These are phyloP conservation scores for Coemansia sp. DNA, from an alignment of 192 early-diverging fungal genomes.

Conservation along the genomic window DNA sequence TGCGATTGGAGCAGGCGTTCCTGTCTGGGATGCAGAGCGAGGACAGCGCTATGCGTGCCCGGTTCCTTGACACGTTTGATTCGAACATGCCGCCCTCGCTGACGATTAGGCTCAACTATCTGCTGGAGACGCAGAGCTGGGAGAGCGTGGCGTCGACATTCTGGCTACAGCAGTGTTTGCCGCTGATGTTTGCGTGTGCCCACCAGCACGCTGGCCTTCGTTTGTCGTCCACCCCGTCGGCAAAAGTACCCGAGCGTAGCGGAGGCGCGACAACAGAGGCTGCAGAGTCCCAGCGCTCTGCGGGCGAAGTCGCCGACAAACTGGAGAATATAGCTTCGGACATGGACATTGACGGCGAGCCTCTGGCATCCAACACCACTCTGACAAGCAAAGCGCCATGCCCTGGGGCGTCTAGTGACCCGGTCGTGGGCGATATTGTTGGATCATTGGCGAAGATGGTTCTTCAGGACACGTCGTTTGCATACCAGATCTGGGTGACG, in stretches of 20 bases:
- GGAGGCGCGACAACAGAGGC: too few species aligned
- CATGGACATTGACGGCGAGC: slow-evolving; percentile 20
- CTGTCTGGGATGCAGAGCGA: slow-evolving; percentile 79
- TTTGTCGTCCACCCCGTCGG: too few species aligned
- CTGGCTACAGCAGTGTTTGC: slow-evolving; percentile 90
- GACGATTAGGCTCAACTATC: slow-evolving; percentile 76
- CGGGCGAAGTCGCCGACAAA: slow-evolving; percentile 1
- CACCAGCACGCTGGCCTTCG: slow-evolving; percentile 29
- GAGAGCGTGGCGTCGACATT: slow-evolving; percentile 77
- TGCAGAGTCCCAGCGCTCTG: neutral
- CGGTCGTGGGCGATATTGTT: slow-evolving; percentile 33
- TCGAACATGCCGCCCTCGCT: slow-evolving; percentile 64
- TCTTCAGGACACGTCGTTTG: slow-evolving; percentile 59
- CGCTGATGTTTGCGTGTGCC: slow-evolving; percentile 72
- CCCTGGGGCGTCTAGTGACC: too few species aligned
- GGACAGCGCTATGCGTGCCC: slow-evolving; percentile 70
- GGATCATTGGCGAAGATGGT: slow-evolving; percentile 59
- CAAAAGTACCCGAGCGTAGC: too few species aligned
- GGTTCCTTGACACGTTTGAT: slow-evolving; percentile 80
- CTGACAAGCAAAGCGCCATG: too few species aligned
- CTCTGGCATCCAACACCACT: neutral
- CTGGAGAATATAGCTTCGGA: neutral
- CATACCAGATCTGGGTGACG: slow-evolving; percentile 73
- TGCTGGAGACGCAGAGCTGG: slow-evolving; percentile 94
- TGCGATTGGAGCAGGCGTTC: slow-evolving; percentile 91